Percentiles rank a stretch among this genome's conserved stretches.
These are phyloP conservation scores for Fusarium virguliforme DNA, from an alignment of 2,329 filamentous ascomycete genomes.

Conservation along the genomic window DNA sequence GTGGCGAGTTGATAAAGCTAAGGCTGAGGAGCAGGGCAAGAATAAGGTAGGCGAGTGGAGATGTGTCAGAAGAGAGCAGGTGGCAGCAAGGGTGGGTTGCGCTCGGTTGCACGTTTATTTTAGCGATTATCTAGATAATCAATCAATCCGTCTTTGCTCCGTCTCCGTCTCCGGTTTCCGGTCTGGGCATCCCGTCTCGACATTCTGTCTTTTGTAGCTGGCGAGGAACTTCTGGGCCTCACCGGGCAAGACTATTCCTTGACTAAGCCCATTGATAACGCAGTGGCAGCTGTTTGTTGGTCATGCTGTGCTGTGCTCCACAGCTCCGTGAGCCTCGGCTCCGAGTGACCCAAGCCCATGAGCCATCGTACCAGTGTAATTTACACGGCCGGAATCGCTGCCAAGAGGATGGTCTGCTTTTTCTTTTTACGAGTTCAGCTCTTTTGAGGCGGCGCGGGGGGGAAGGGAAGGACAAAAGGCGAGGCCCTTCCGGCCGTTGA, in stretches of 20 bases:
- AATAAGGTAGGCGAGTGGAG: slow-evolving; percentile 28
- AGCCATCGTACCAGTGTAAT: slow-evolving; percentile 11
- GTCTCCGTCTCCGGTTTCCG: slow-evolving; percentile 7
- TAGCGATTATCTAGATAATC: slow-evolving; percentile 37
- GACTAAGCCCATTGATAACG: slow-evolving; percentile 1
- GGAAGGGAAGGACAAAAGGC: slow-evolving; percentile 4
- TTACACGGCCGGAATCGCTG: slow-evolving; percentile 6
- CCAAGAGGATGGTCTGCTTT: slow-evolving; percentile 11
- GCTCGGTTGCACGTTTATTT: slow-evolving; percentile 3
- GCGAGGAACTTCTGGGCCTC: neutral
- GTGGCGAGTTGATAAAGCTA: slow-evolving; percentile 31
- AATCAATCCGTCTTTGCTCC: neutral
- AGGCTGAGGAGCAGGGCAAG: neutral
- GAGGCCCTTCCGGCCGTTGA: slow-evolving; percentile 6
- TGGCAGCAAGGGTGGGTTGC: slow-evolving; percentile 15
- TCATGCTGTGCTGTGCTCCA: slow-evolving; percentile 11
- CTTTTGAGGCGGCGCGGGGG: neutral
- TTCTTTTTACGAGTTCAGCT: slow-evolving; percentile 8
- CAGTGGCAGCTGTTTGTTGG: neutral
- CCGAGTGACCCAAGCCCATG: slow-evolving; percentile 9
- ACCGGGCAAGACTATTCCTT: neutral
- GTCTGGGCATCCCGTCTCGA: slow-evolving; percentile 6
- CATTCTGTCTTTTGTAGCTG: slow-evolving; percentile 2
- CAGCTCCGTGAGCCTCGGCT: slow-evolving; percentile 13
- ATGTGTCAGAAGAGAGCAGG: slow-evolving; percentile 7